phyloP scores from a whole-genome alignment of 139 green algal genomes.

The Mychonastes homosphaera region DNA sequence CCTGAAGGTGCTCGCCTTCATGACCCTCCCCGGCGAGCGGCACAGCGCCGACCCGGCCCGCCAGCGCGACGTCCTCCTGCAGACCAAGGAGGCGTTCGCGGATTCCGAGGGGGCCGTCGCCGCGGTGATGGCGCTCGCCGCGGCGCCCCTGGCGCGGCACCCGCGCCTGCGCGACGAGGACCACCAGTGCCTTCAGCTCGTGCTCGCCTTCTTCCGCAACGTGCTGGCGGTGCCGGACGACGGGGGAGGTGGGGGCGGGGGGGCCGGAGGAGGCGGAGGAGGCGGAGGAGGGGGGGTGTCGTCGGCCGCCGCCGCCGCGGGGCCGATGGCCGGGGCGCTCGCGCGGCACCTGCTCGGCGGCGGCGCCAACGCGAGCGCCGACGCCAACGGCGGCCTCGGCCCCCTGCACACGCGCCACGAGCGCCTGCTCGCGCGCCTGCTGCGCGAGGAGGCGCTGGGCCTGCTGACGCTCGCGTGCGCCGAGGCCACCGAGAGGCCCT shows the following conservation, averaged over 20 bases:
- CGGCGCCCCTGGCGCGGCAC: constrained; percentile 44
- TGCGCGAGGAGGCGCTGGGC: no score
- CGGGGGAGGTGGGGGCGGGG: not conserved
- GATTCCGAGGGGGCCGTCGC: no score
- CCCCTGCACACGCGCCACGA: no score
- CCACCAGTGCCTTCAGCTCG: constrained; percentile 69
- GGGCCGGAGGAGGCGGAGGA: no score
- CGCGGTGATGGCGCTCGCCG: constrained; percentile 9
- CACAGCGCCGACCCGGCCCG: constrained; percentile 20
- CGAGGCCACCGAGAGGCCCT: constrained; percentile 32
- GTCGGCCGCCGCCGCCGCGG: not conserved
- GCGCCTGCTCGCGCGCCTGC: no score
- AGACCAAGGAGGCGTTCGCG: no score
- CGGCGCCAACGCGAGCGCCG: no score
- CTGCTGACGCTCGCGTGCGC: no score
- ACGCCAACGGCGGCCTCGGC: no score
- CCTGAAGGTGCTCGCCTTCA: constrained; percentile 80
- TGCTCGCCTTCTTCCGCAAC: constrained; percentile 82
- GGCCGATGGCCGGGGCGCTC: no score
- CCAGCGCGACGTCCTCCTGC: constrained; percentile 27
- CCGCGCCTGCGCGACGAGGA: constrained; percentile 52
- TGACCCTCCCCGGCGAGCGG: constrained; percentile 73
- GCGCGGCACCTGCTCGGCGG: no score
- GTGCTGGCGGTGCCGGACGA: constrained; percentile 58
- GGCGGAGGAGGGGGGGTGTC: not conserved